Evolutionary conservation across 257 asterid species (phyloP).

Genomic region (Capsicum rhomboideum): DNA sequence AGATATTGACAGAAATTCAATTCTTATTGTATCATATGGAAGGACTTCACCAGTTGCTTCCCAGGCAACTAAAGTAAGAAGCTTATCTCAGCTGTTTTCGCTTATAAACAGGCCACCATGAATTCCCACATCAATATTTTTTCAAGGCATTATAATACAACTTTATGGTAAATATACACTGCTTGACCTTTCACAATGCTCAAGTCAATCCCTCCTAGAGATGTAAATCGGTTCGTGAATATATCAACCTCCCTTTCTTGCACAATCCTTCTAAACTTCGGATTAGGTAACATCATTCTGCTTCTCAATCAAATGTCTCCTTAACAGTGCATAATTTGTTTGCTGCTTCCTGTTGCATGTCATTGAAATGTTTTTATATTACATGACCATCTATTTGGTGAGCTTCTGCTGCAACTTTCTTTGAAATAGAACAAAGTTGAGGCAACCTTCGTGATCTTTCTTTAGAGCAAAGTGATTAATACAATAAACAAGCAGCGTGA

Average conservation of each 20-base stretch:
- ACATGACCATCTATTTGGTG: neutral
- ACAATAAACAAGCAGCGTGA: neutral
- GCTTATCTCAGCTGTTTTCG: neutral
- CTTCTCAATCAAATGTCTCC: neutral
- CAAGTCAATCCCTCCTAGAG: neutral
- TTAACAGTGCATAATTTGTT: neutral
- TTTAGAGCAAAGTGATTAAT: neutral
- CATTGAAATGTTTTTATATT: neutral
- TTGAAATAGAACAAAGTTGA: neutral
- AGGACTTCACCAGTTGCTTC: neutral
- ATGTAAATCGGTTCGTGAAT: neutral
- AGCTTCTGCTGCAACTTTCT: neutral
- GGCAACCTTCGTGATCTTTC: neutral
- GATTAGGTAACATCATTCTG: neutral
- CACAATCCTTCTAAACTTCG: neutral
- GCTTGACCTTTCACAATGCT: neutral
- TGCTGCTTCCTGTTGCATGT: neutral
- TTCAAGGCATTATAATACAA: neutral
- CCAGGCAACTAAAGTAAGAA: neutral
- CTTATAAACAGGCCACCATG: neutral
- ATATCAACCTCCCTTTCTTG: neutral
- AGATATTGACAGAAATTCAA: neutral
- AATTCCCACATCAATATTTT: neutral
- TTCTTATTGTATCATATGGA: neutral
- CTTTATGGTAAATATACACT: neutral